Evolutionary conservation across 1,284 basidiomycete genomes (phyloP), one percentile per base, ranked within the genome.

Genomic region (Apiotrichum mycotoxinovorans): DNA sequence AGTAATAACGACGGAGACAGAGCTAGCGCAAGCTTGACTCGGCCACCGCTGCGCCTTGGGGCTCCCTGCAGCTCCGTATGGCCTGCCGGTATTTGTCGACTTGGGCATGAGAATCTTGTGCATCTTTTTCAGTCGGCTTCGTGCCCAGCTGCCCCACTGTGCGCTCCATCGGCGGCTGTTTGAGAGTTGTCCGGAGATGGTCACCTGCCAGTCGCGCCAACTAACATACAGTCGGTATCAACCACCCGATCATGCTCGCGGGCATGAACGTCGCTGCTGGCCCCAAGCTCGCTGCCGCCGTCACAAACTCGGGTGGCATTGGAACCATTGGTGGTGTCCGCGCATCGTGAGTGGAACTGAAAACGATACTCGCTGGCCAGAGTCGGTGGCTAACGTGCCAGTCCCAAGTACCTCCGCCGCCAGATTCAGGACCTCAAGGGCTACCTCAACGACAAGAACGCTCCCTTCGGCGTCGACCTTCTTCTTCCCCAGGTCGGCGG

Each of bases 211-310:
- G 41, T 20, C 17, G 30, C 42, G 35, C 51, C 34, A n/a, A 46
- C 42, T 26, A 18, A 43, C 30, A 30, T 51, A 11, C 56, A 73
- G 70, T 95, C 77, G 84, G 84, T 57, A 85, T 94, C 76, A 83
- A 87, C 75, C 91, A 95, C 73, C 91, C 91, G 46, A 83, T 95
- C 65, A 76, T 94, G 60, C 85, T 95, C 27, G 91, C 92, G 65
- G 87, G 88, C 20, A 91, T 91, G 89, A 91, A 91, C 69, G 87
- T 89, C 22, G 89, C 89, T 37, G 87, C 90, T 40, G 90, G 90
- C 15, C 88, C 90, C 15, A 87, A 89, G 70, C 83, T 92, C 22
- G 79, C 89, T 14, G 91, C 91, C 43, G 91, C 88, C 30, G 73
- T 75, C 3, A 74, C 76, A 7, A 93, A 92, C 67, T 89, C 89